These are phyloP conservation scores for Colletotrichum viniferum DNA, from an alignment of 2,329 filamentous ascomycete species.

Conservation along the genomic window DNA sequence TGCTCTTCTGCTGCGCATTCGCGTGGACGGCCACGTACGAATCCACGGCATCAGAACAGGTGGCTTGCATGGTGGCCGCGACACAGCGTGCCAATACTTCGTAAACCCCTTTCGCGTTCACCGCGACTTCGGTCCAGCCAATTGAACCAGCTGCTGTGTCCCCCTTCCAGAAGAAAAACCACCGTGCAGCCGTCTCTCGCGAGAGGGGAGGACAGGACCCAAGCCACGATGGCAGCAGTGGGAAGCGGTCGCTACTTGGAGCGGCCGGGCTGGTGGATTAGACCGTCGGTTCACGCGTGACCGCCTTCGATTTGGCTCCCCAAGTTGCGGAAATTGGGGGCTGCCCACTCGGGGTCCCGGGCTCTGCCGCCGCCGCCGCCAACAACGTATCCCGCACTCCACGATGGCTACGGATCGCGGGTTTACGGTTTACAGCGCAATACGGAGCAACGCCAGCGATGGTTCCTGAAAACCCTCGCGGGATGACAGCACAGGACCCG, in stretches of 20 bases:
- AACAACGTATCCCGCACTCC: neutral
- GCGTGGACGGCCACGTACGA: neutral
- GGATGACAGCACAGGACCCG: neutral
- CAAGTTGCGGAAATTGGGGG: slow-evolving; percentile 9
- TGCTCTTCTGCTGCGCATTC: neutral
- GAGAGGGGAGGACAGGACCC: neutral
- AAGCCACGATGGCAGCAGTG: neutral
- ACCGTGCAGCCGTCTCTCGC: slow-evolving; percentile 1
- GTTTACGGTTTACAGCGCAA: neutral
- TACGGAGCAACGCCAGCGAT: neutral
- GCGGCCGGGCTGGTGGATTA: slow-evolving; percentile 4
- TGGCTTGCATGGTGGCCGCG: slow-evolving; percentile 4
- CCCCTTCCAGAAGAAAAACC: neutral
- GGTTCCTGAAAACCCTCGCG: neutral
- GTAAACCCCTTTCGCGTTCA: slow-evolving; percentile 1
- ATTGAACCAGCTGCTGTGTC: neutral
- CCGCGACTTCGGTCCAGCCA: neutral
- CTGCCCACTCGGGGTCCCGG: neutral
- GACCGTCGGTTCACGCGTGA: slow-evolving; percentile 14
- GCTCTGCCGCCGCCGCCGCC: neutral
- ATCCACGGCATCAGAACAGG: slow-evolving; percentile 14
- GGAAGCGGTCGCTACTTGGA: neutral
- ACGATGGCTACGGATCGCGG: neutral
- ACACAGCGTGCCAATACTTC: slow-evolving; percentile 1
- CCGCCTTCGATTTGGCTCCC: neutral